Conservation (phyloP, 768 basidiomycete genomes). For the Lactarius hengduanensis region DNA sequence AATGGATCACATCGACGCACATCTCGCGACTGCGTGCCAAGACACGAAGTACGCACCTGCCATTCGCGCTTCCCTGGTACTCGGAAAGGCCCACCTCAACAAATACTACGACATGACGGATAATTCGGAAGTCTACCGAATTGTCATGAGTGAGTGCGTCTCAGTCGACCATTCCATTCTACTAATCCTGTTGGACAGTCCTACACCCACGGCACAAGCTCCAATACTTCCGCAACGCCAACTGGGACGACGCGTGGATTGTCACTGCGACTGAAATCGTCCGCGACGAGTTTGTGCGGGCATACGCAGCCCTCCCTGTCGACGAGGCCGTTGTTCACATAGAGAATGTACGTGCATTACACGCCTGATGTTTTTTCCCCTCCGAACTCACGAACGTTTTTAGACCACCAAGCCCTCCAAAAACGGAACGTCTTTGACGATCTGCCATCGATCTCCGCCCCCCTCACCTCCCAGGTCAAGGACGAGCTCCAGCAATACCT, state of each 20-base stretch:
- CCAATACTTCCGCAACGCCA: conserved; percentile 35
- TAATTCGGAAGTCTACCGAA: conserved; percentile 6
- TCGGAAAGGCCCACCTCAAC: neutral
- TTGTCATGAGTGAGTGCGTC: conserved; percentile 2
- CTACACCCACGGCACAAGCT: conserved; percentile 41
- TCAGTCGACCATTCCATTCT: no score
- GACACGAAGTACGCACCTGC: conserved; percentile 30
- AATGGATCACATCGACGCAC: no score
- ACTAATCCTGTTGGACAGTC: conserved; percentile 29
- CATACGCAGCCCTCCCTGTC: neutral
- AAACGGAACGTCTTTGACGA: conserved; percentile 3
- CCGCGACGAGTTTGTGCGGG: neutral
- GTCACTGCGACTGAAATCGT: conserved; percentile 26
- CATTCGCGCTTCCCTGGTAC: neutral
- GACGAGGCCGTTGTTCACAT: no score
- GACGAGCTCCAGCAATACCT: conserved; percentile 1
- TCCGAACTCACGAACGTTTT: no score
- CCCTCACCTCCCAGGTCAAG: neutral
- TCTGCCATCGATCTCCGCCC: neutral
- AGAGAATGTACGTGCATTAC: no score
- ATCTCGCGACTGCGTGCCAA: no score
- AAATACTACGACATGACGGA: no score
- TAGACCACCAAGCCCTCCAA: no score
- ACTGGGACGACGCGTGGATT: conserved; percentile 38
- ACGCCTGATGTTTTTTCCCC: no score